Evolutionary conservation across 2,329 filamentous ascomycete genomes (phyloP).

Genomic region (Neonectria coccinea): DNA sequence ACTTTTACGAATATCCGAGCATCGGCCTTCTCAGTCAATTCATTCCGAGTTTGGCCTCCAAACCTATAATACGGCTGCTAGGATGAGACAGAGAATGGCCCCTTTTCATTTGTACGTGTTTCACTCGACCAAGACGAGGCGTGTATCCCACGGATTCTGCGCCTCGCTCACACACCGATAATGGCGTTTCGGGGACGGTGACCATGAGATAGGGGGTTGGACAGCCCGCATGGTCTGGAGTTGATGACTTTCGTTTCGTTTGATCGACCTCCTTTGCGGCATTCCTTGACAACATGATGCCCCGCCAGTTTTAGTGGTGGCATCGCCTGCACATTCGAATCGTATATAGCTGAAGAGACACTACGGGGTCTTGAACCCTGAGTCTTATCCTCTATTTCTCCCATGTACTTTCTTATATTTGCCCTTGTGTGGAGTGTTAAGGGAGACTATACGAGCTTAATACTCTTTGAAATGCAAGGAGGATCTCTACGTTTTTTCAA

Average conservation of each 20-base stretch:
- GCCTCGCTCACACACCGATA: slow-evolving; percentile 34
- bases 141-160: slow-evolving; percentile 18
- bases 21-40: slow-evolving; percentile 22
- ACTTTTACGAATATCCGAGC: slow-evolving; percentile 37
- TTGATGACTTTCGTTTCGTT: slow-evolving; percentile 36
- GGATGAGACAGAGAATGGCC: slow-evolving; percentile 13
- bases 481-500: slow-evolving; percentile 25
- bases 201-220: slow-evolving; percentile 32
- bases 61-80: slow-evolving; percentile 23
- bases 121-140: slow-evolving; percentile 14
- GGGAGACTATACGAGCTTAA: slow-evolving; percentile 17
- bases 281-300: slow-evolving; percentile 9
- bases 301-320: not conserved
- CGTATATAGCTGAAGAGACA: slow-evolving; percentile 22
- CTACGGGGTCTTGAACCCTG: slow-evolving; percentile 2
- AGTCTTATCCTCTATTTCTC: slow-evolving; percentile 5
- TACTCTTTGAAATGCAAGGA: slow-evolving; percentile 25
- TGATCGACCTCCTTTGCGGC: slow-evolving; percentile 21
- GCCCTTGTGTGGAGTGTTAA: slow-evolving; percentile 1
- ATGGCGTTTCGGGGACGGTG: slow-evolving; percentile 39
- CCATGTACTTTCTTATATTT: slow-evolving; percentile 10
- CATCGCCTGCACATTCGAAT: slow-evolving; percentile 9
- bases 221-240: slow-evolving; percentile 42
- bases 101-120: slow-evolving; percentile 22
- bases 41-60: slow-evolving; percentile 5